These are phyloP conservation scores for Candida schatavii DNA, from an alignment of 805 yeast genomes.

Conservation along the genomic window DNA sequence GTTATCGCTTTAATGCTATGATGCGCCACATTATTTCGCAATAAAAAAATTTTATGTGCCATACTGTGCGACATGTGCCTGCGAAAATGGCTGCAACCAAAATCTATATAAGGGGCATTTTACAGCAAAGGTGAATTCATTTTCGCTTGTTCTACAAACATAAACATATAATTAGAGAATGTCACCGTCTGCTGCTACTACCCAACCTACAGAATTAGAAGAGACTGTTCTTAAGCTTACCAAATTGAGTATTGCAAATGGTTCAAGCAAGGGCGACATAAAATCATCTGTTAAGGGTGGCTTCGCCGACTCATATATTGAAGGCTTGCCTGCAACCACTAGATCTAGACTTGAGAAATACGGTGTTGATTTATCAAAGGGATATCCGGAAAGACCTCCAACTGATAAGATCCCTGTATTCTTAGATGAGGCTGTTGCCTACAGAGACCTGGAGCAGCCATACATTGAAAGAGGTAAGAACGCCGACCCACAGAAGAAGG, in stretches of 20 bases:
- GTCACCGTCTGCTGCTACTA: conserved; percentile 3
- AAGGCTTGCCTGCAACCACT: conserved; percentile 20
- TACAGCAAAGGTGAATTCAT: too few relatives aligned
- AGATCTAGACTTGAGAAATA: conserved; percentile 21
- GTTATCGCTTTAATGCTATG: too few relatives aligned
- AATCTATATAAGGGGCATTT: too few relatives aligned
- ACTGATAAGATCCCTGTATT: conserved; percentile 23
- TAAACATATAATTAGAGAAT: too few relatives aligned
- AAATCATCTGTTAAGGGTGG: conserved; percentile 9
- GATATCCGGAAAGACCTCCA: conserved; percentile 24
- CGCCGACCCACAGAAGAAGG: conserved; percentile 32
- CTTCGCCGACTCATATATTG: conserved; percentile 13
- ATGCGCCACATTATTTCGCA: too few relatives aligned
- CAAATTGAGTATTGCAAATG: conserved; percentile 8
- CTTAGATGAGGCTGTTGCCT: conserved; percentile 25
- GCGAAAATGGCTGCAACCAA: too few relatives aligned
- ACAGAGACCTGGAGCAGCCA: conserved; percentile 21
- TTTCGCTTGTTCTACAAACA: too few relatives aligned
- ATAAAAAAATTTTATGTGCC: too few relatives aligned
- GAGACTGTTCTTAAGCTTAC: background rate
- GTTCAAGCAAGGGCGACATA: background rate
- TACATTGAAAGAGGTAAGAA: conserved; percentile 25
- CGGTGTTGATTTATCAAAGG: conserved; percentile 23
- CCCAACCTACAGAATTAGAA: background rate
- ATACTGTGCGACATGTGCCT: too few relatives aligned